Evolutionary conservation across 805 yeast genomes (phyloP).

Genomic region (Lipomyces japonicus): DNA sequence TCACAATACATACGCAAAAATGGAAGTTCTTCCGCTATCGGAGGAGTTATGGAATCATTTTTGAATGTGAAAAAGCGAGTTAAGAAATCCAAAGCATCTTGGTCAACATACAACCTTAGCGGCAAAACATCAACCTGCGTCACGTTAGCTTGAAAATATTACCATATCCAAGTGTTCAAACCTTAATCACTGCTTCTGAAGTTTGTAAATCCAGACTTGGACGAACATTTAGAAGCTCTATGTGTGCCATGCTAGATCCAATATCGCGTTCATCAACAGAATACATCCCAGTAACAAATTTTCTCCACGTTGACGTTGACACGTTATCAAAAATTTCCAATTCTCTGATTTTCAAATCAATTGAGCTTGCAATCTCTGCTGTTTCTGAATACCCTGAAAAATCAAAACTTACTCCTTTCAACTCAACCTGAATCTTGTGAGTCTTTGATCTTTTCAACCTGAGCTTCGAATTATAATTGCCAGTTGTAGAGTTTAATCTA

Average conservation of each 20-base stretch:
- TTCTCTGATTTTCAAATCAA: conserved; percentile 50
- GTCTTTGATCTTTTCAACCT: conserved; percentile 60
- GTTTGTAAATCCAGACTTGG: conserved; percentile 65
- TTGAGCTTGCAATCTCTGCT: conserved; percentile 33
- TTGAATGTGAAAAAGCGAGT: conserved; percentile 77
- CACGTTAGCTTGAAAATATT: conserved; percentile 3
- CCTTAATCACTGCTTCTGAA: conserved; percentile 57
- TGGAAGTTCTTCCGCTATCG: conserved; percentile 25
- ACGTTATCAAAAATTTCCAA: conserved; percentile 70
- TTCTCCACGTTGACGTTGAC: conserved; percentile 87
- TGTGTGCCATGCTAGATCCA: conserved; percentile 58
- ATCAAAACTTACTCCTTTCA: conserved; percentile 52
- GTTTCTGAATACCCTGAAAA: conserved; percentile 45
- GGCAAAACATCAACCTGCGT: conserved; percentile 52
- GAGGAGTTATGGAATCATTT: conserved; percentile 44
- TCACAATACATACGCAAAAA: conserved; percentile 23
- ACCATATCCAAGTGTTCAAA: conserved; percentile 32
- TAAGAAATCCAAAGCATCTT: conserved; percentile 83
- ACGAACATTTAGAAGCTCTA: conserved; percentile 55
- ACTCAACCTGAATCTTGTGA: conserved; percentile 57
- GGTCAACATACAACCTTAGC: conserved; percentile 79
- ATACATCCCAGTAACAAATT: conserved; percentile 66
- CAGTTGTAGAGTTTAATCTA: background rate
- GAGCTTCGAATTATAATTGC: conserved; percentile 40
- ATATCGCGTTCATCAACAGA: conserved; percentile 67